Conservation (phyloP, 2,329 filamentous ascomycete genomes). For the Fusarium nurragi region DNA sequence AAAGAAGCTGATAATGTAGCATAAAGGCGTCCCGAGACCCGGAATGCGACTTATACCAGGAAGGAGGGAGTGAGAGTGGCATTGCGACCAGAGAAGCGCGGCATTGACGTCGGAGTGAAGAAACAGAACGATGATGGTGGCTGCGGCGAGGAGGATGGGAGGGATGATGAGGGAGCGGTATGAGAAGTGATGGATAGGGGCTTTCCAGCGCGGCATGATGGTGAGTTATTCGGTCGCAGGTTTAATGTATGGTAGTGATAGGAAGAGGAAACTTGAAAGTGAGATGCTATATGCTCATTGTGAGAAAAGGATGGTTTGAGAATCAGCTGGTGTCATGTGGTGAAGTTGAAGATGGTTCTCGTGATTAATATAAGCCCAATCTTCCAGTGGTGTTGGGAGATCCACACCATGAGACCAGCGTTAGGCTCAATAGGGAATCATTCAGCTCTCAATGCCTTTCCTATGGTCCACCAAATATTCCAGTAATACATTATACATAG, state of each 20-base stretch:
- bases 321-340: constrained; percentile 25
- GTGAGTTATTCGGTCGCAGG: neutral
- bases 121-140: constrained; percentile 55
- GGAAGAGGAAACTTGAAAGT: neutral
- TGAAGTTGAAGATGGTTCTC: constrained; percentile 27
- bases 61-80: constrained; percentile 58
- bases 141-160: constrained; percentile 57
- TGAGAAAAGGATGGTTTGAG: neutral
- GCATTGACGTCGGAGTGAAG: constrained; percentile 61
- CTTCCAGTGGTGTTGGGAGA: constrained; percentile 19
- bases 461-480: too few relatives aligned
- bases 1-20: constrained; percentile 63
- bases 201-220: constrained; percentile 44
- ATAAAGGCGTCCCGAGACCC: constrained; percentile 56
- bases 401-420: constrained; percentile 22
- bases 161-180: constrained; percentile 63
- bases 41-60: constrained; percentile 57
- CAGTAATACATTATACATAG: too few relatives aligned
- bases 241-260: too few relatives aligned
- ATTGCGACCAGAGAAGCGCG: constrained; percentile 63
- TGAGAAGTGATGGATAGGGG: constrained; percentile 62
- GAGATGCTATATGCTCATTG: neutral
- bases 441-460: neutral
- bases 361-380: constrained; percentile 27
- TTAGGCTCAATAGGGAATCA: constrained; percentile 21